A percentile compares a stretch with the other conserved stretches of the same genome.
phyloP scores from a whole-genome alignment of 148 eudicot species.

The Cornus controversa region DNA sequence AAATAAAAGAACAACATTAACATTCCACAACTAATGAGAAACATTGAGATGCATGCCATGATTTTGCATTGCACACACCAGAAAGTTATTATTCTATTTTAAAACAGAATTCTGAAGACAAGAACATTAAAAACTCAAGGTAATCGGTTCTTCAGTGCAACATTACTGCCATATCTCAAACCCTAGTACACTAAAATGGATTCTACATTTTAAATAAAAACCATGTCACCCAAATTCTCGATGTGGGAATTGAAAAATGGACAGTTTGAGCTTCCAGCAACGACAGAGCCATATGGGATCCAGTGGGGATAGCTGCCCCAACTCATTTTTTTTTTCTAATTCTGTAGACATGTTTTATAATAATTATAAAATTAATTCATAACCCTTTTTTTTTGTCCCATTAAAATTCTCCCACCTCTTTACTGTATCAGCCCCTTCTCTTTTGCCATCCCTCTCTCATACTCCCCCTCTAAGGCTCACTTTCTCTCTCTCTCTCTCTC shows the following conservation, averaged over 20 bases:
- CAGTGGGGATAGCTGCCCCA: no score
- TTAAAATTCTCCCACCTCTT: no score
- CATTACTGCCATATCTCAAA: neutral
- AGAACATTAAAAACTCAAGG: neutral
- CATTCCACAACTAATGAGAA: neutral
- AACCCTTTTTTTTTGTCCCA: no score
- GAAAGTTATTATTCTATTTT: slow-evolving; percentile 1
- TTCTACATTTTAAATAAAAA: no score
- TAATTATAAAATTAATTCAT: no score
- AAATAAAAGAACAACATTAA: neutral
- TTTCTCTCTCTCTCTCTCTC: no score
- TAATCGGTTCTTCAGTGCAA: neutral
- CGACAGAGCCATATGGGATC: neutral
- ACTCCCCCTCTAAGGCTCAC: no score
- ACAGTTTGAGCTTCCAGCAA: neutral
- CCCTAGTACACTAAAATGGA: neutral
- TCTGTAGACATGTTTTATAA: no score
- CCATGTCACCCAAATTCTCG: neutral
- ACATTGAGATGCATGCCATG: neutral
- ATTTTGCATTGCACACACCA: neutral
- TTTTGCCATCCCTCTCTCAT: no score
- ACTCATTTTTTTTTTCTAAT: no score
- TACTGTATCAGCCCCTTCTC: no score
- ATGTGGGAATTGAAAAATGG: neutral
- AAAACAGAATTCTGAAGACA: neutral